Conservation (phyloP, 306 rosid species). For the Pterocarpus macrocarpus region DNA sequence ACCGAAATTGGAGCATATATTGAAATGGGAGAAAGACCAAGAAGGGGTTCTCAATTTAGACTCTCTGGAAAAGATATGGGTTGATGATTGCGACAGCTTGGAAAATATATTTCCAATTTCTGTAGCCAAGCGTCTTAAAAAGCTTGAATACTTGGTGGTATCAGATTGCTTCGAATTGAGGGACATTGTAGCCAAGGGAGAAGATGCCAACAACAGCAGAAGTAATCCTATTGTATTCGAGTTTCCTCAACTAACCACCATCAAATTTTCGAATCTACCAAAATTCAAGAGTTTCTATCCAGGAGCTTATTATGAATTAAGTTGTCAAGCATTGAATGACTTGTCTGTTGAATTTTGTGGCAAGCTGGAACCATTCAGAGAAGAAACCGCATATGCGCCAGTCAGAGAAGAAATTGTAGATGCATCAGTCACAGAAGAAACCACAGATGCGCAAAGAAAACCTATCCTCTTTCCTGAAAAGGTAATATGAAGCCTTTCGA, state of each 20-base stretch:
- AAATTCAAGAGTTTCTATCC: conserved; percentile 19
- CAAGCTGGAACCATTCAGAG: conserved; percentile 9
- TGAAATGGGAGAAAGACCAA: conserved; percentile 36
- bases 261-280: not conserved
- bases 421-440: too few relatives aligned
- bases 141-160: not conserved
- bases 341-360: not conserved
- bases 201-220: not conserved
- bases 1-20: conserved; percentile 18
- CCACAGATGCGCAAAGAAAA: not conserved
- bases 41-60: not conserved
- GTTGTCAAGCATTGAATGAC: not conserved
- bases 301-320: not conserved
- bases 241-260: not conserved
- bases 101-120: conserved; percentile 36
- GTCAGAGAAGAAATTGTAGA: not conserved
- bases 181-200: not conserved
- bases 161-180: not conserved
- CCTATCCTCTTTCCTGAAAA: not conserved
- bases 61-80: not conserved
- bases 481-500: not conserved
- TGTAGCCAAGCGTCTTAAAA: not conserved
- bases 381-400: not conserved
- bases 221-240: not conserved
- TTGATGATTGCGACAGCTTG: not conserved